phyloP scores from a whole-genome alignment of 768 basidiomycete species.

The Sistotremastrum niveocremeum region DNA sequence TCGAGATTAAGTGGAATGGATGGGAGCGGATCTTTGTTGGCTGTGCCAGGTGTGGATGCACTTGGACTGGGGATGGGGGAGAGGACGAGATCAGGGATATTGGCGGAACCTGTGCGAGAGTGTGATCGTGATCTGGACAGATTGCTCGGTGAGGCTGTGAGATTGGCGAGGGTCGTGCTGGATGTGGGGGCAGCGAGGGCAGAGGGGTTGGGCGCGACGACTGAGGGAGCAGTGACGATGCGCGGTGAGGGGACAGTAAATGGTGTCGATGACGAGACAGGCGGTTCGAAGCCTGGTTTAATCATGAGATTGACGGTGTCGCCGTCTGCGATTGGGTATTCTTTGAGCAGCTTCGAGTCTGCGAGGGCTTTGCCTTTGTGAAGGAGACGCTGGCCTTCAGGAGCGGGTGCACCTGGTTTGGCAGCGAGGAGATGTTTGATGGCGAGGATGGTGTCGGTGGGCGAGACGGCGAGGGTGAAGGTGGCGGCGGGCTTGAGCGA shows the following conservation, averaged over 20 bases:
- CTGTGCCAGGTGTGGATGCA: too few species aligned
- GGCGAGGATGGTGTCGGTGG: slow-evolving; percentile 69
- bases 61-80: slow-evolving; percentile 28
- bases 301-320: slow-evolving; percentile 79
- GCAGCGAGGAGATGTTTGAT: slow-evolving; percentile 69
- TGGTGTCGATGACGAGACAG: slow-evolving; percentile 24
- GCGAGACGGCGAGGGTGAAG: slow-evolving; percentile 57
- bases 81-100: slow-evolving; percentile 62
- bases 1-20: slow-evolving; percentile 65
- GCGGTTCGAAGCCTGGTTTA: slow-evolving; percentile 60
- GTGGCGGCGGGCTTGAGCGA: slow-evolving; percentile 77
- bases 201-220: slow-evolving; percentile 3
- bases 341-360: slow-evolving; percentile 79
- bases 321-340: slow-evolving; percentile 74
- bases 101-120: slow-evolving; percentile 7
- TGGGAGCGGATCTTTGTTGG: slow-evolving; percentile 29
- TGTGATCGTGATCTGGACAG: slow-evolving; percentile 12
- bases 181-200: slow-evolving; percentile 10
- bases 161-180: slow-evolving; percentile 7
- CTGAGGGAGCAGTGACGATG: slow-evolving; percentile 1
- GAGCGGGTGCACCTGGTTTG: slow-evolving; percentile 56
- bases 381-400: slow-evolving; percentile 72
- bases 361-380: slow-evolving; percentile 90
- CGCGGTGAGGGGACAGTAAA: slow-evolving; percentile 6
- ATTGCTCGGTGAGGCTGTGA: slow-evolving; percentile 11